Conservation (phyloP, 2,329 filamentous ascomycete species). For the Acrocalymma vagum region DNA sequence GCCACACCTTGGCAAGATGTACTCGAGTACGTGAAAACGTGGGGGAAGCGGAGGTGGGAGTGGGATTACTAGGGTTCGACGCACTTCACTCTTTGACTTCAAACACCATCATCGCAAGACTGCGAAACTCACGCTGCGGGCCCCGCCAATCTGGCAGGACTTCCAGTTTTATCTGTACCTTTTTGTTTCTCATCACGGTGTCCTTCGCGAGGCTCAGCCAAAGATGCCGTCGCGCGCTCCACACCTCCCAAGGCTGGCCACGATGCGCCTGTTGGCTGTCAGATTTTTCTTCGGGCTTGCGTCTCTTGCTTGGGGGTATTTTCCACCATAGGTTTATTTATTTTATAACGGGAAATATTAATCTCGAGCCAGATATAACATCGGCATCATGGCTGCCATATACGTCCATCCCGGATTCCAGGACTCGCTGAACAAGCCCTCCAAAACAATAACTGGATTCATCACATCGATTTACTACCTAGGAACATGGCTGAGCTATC, state of each 20-base stretch:
- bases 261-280: conserved; percentile 37
- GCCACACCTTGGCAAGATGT: no score
- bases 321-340: neutral
- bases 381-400: conserved; percentile 65
- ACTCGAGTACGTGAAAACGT: conserved; percentile 21
- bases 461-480: conserved; percentile 67
- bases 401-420: conserved; percentile 65
- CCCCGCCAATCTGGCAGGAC: no score
- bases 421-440: conserved; percentile 55
- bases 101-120: no score
- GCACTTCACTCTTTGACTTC: no score
- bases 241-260: conserved; percentile 22
- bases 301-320: conserved; percentile 65
- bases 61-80: no score
- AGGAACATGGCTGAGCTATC: conserved; percentile 64
- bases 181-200: conserved; percentile 1
- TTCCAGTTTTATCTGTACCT: conserved; percentile 7
- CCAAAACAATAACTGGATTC: conserved; percentile 57
- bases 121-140: no score
- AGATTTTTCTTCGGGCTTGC: conserved; percentile 65
- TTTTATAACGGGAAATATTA: conserved; percentile 4
- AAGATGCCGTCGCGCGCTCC: conserved; percentile 6
- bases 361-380: conserved; percentile 59
- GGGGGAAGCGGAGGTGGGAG: conserved; percentile 17
- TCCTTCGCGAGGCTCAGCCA: conserved; percentile 9